These are phyloP conservation scores for Beauveria pseudobassiana DNA, from an alignment of 2,329 filamentous ascomycete species.

Conservation along the genomic window DNA sequence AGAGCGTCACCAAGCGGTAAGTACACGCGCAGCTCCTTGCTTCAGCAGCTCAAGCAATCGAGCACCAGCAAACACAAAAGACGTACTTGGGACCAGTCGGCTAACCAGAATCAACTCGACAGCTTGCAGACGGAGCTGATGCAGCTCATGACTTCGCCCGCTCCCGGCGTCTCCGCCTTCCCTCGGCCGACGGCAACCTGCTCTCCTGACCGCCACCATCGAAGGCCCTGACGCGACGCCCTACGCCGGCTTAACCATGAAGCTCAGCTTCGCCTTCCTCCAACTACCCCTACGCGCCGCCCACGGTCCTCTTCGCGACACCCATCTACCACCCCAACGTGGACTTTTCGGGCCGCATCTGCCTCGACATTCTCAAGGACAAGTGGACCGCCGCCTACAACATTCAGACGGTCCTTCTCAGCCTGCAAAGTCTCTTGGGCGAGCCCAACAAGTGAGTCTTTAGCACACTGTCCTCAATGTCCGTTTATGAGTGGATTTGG, in stretches of 20 bases:
- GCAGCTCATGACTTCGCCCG: conserved; percentile 94
- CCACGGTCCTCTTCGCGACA: conserved; percentile 92
- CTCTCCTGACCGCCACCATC: conserved; percentile 89
- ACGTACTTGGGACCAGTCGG: not conserved
- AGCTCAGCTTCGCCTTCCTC: conserved; percentile 85
- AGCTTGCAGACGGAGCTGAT: conserved; percentile 97
- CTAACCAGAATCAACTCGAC: conserved; percentile 10
- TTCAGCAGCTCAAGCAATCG: not conserved
- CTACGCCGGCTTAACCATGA: conserved; percentile 81
- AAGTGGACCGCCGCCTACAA: conserved; percentile 99
- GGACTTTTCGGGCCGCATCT: conserved; percentile 94
- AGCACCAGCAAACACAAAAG: not conserved
- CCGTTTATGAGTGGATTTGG: too few relatives aligned
- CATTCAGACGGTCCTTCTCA: conserved; percentile 85
- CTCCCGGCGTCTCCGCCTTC: conserved; percentile 91
- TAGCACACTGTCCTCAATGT: not conserved
- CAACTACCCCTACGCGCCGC: conserved; percentile 89
- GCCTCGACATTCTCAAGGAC: conserved; percentile 95
- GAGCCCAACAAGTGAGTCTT: conserved; percentile 85
- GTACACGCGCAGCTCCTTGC: conserved; percentile 15
- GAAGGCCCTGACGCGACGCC: conserved; percentile 85
- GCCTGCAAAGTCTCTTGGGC: conserved; percentile 87
- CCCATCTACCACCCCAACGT: conserved; percentile 99
- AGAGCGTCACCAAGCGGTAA: conserved; percentile 73
- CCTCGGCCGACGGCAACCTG: conserved; percentile 80